Evolutionary conservation across 257 asterid genomes (phyloP), one percentile per base, ranked within the genome.

Genomic region (Striga asiatica): DNA sequence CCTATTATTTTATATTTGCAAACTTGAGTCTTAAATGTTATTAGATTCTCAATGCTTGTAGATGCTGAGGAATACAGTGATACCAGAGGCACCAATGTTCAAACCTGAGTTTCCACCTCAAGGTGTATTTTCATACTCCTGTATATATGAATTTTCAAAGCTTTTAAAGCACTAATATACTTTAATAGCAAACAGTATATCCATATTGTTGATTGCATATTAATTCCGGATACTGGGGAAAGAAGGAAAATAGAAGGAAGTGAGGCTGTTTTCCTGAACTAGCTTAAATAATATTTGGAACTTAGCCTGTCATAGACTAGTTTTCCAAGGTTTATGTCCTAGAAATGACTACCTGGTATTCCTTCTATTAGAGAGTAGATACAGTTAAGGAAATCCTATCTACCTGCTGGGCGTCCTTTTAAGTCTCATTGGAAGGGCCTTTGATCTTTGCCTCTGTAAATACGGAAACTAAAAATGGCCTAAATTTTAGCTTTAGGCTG

Each of bases 91-190:
- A 64, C 97, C 97, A 0, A 89, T 89, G 97, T 85, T 83, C 56
- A 83, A 65, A 70, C 97, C 97, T 2, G 96, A 85, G 81, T 89
- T 75, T 78, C 91, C 96, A 61, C 93, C 94, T 27, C 95, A 81
- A 83, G 97, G 97, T 89, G 67, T 65, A 25, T 69, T 41, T 20
- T 61, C 37, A 8, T 46, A 10, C 37, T 52, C 34, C 42, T 21
- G 9, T 13, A 16, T 42, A 38, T 23, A 4, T 62, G 23, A 9
- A 20, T 51, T 48, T 25, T 50, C 14, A 17, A 24, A 13, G 45
- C 60, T n/a, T n/a, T n/a, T n/a, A n/a, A n/a, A 10, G 12, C 3
- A 21, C 34, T 18, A 20, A 14, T 19, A 38, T 43, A 6, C 22
- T 37, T 27, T 1, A 18, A 14, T 31, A 20, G 3, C 16, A 29